Conservation (phyloP, 306 rosid species). For the Sphenostylis stenocarpa region DNA sequence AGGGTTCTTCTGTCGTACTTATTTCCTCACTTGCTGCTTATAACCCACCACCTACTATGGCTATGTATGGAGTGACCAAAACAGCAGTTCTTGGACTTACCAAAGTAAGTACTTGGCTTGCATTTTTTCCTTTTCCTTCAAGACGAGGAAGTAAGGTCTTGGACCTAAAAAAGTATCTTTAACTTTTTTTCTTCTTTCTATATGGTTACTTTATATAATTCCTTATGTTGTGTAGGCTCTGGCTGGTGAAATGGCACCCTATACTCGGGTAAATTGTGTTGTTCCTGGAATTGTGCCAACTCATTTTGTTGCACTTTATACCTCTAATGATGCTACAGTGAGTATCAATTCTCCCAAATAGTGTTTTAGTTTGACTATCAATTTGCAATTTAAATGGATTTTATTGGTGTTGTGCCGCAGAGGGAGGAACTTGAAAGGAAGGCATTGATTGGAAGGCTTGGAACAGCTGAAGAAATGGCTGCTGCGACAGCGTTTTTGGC, state of each 20-base stretch:
- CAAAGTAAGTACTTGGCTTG: conserved; percentile 47
- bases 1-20: conserved; percentile 71
- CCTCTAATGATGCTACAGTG: conserved; percentile 46
- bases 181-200: no score
- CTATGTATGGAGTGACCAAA: conserved; percentile 89
- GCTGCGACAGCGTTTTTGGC: conserved; percentile 80
- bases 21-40: conserved; percentile 71
- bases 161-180: no score
- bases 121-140: not conserved
- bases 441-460: conserved; percentile 61
- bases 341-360: conserved; percentile 30
- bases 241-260: conserved; percentile 75
- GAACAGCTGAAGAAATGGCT: conserved; percentile 77
- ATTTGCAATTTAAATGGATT: not conserved
- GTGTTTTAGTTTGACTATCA: not conserved
- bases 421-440: conserved; percentile 51
- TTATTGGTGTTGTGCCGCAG: conserved; percentile 41
- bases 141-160: no score
- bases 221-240: conserved; percentile 54
- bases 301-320: conserved; percentile 53
- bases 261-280: conserved; percentile 74
- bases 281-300: conserved; percentile 93
- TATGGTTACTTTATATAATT: not conserved
- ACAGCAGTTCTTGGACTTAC: conserved; percentile 80
- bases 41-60: conserved; percentile 67